phyloP scores from a whole-genome alignment of 2,329 filamentous ascomycete genomes.

The Penicillium hordei region DNA sequence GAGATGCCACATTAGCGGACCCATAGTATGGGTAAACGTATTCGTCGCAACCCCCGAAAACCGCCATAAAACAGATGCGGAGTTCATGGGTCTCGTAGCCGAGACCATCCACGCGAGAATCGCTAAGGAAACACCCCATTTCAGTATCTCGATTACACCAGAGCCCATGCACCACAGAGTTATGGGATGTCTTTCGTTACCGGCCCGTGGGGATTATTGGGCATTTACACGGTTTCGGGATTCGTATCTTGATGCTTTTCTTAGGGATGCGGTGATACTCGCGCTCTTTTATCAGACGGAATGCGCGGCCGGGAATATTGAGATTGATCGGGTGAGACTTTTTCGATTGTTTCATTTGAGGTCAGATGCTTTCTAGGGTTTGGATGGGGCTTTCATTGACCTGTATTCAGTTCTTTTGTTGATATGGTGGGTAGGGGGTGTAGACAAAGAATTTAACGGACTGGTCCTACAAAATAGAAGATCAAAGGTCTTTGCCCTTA shows the following conservation, averaged over 20 bases:
- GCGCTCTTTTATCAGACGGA: not conserved
- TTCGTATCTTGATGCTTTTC: not conserved
- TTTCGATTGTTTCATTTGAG: not conserved
- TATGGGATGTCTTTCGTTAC: not conserved
- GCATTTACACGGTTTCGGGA: not conserved
- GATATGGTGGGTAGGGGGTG: not conserved
- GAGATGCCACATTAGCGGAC: not conserved
- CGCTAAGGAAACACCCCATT: not conserved
- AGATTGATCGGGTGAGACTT: not conserved
- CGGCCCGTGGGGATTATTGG: not conserved
- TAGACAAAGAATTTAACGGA: not conserved
- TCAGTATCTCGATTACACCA: not conserved
- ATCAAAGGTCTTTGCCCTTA: not conserved
- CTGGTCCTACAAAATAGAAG: not conserved
- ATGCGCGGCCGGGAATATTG: not conserved
- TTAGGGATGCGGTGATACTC: not conserved
- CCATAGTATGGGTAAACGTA: slow-evolving; percentile 2
- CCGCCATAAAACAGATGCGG: not conserved
- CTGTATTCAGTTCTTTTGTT: not conserved
- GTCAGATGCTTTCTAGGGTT: not conserved
- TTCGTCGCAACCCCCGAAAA: not conserved
- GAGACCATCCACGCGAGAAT: not conserved
- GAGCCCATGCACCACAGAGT: slow-evolving; percentile 3
- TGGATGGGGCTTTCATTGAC: not conserved
- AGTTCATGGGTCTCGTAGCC: not conserved